Conservation (phyloP, 257 asterid genomes). For the Scutellaria baicalensis region DNA sequence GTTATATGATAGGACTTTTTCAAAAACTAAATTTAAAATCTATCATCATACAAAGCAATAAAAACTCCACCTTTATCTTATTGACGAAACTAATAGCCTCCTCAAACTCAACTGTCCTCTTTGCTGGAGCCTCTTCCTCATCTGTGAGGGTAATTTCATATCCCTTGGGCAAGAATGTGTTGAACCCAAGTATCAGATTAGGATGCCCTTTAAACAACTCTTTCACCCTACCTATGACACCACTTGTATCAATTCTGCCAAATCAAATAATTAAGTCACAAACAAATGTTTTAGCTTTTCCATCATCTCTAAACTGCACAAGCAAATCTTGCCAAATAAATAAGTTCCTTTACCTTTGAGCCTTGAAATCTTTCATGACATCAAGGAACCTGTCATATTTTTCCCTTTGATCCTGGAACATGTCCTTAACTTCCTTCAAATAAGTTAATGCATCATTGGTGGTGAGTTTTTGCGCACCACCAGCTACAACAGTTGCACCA, state of each 20-base stretch:
- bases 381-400: constrained; percentile 58
- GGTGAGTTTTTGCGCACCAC: constrained; percentile 41
- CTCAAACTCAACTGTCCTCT: constrained; percentile 64
- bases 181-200: constrained; percentile 60
- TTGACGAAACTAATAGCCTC: constrained; percentile 72
- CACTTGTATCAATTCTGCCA: constrained; percentile 51
- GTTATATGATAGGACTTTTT: background rate
- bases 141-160: constrained; percentile 62
- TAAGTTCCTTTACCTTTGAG: constrained; percentile 40
- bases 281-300: background rate
- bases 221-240: constrained; percentile 59
- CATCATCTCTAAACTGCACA: background rate
- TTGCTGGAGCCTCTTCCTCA: constrained; percentile 54
- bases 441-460: constrained; percentile 54
- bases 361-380: constrained; percentile 67
- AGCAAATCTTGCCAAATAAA: background rate
- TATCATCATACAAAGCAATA: background rate
- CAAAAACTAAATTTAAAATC: constrained; percentile 1
- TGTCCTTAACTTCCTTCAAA: constrained; percentile 57
- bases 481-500: constrained; percentile 29
- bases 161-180: constrained; percentile 74
- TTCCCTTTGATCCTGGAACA: constrained; percentile 60
- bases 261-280: constrained; percentile 10
- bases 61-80: constrained; percentile 48
- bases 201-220: constrained; percentile 67